phyloP scores from a whole-genome alignment of 148 eudicot genomes.

The Chenopodium formosanum region DNA sequence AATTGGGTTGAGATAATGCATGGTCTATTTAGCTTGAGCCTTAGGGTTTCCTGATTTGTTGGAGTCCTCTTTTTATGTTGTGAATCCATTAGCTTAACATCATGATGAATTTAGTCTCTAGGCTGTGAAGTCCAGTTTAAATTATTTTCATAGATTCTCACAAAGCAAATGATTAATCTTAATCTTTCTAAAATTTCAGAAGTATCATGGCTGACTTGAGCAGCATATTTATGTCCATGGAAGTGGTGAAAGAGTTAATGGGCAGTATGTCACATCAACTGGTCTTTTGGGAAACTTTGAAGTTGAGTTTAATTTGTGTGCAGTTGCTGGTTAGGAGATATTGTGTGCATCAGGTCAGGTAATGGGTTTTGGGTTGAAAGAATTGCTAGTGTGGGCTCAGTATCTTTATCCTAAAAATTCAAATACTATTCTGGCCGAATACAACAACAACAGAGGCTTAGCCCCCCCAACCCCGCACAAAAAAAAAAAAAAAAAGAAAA shows the following conservation, averaged over 20 bases:
- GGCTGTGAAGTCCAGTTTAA: not conserved
- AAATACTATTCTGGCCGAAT: not conserved
- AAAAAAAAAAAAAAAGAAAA: too few species aligned
- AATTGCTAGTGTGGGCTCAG: not conserved
- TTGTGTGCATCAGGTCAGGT: not conserved
- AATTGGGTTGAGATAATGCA: not conserved
- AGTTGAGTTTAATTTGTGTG: not conserved
- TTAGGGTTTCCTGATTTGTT: not conserved
- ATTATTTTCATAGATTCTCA: not conserved
- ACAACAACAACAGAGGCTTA: too few species aligned
- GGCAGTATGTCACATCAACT: not conserved
- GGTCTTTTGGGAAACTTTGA: not conserved
- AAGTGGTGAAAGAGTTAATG: not conserved
- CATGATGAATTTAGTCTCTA: not conserved
- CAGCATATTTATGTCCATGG: not conserved
- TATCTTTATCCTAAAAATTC: not conserved
- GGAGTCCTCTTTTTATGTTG: not conserved
- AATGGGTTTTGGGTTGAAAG: not conserved
- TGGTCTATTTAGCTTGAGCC: not conserved
- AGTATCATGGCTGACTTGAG: not conserved
- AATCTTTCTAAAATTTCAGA: too few species aligned
- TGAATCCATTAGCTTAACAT: not conserved
- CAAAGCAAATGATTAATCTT: not conserved
- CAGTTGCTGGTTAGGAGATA: not conserved
- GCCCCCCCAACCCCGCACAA: too few species aligned